Evolutionary conservation across 495 filamentous ascomycete genomes (phyloP).

Genomic region (Cladorrhinum samala): DNA sequence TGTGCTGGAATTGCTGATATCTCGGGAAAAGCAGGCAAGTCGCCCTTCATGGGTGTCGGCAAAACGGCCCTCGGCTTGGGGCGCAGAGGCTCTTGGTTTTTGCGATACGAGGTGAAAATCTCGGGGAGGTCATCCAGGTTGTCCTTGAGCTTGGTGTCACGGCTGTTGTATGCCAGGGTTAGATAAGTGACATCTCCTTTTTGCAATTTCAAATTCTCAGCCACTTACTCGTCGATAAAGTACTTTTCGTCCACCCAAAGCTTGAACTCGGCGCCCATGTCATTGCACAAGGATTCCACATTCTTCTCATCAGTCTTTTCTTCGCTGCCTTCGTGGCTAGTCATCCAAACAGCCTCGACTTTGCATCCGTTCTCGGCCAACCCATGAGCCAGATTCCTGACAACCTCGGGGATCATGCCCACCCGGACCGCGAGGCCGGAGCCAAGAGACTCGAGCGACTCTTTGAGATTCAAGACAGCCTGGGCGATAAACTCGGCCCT

Average conservation of each 20-base stretch:
- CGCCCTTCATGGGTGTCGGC: conserved; percentile 33
- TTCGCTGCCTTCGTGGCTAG: conserved; percentile 56
- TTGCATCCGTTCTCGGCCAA: conserved; percentile 34
- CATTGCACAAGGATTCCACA: conserved; percentile 42
- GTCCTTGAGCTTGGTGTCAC: conserved; percentile 46
- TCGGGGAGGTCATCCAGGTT: conserved; percentile 52
- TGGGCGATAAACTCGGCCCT: conserved; percentile 62
- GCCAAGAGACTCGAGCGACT: conserved; percentile 45
- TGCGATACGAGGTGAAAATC: conserved; percentile 63
- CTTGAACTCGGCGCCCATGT: conserved; percentile 48
- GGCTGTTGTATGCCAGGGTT: conserved; percentile 30
- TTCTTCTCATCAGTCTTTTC: conserved; percentile 55
- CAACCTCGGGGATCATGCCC: conserved; percentile 48
- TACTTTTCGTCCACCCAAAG: conserved; percentile 66
- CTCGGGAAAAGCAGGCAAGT: conserved; percentile 50
- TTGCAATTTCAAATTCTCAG: too few relatives aligned
- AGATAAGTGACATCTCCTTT: too few relatives aligned
- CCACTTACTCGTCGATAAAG: conserved; percentile 62
- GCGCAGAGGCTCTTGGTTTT: conserved; percentile 58
- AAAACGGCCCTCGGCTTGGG: conserved; percentile 48
- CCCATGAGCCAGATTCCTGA: conserved; percentile 45
- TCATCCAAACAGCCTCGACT: conserved; percentile 63
- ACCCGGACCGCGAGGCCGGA: conserved; percentile 59
- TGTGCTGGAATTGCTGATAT: conserved; percentile 45
- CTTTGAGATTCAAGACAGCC: conserved; percentile 61